Evolutionary conservation across 805 yeast genomes (phyloP).

Genomic region (Pichia insulana): DNA sequence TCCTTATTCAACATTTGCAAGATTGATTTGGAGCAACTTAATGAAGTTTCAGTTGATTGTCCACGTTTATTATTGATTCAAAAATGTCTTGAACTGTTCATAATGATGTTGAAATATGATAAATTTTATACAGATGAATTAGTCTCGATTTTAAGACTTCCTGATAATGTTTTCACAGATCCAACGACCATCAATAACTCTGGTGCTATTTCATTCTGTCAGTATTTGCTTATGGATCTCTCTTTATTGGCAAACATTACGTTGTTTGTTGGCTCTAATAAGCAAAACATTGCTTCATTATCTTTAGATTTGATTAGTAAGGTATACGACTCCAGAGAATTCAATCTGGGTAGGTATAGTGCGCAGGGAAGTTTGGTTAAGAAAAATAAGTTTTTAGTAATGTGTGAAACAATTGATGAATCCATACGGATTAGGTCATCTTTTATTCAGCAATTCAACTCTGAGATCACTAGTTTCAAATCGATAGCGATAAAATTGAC

Average conservation of each 20-base stretch:
- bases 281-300: conserved; percentile 44
- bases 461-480: conserved; percentile 31
- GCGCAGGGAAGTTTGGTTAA: conserved; percentile 19
- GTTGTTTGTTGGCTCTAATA: conserved; percentile 56
- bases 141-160: conserved; percentile 40
- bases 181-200: conserved; percentile 33
- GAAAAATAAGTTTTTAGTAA: conserved; percentile 56
- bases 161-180: conserved; percentile 30
- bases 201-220: conserved; percentile 58
- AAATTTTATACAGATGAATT: conserved; percentile 49
- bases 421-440: conserved; percentile 64
- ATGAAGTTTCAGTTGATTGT: conserved; percentile 30
- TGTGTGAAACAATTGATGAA: conserved; percentile 71
- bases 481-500: conserved; percentile 44
- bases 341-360: conserved; percentile 22
- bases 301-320: conserved; percentile 40
- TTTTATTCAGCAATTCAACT: conserved; percentile 58
- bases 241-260: conserved; percentile 68
- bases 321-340: conserved; percentile 38
- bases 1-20: conserved; percentile 49
- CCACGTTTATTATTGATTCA: conserved; percentile 30
- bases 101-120: conserved; percentile 43
- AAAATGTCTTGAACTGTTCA: conserved; percentile 36
- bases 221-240: conserved; percentile 63
- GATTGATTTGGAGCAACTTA: conserved; percentile 50